These are phyloP conservation scores for Talaromyces sp. DNA, from an alignment of 2,329 filamentous ascomycete species.

Conservation along the genomic window DNA sequence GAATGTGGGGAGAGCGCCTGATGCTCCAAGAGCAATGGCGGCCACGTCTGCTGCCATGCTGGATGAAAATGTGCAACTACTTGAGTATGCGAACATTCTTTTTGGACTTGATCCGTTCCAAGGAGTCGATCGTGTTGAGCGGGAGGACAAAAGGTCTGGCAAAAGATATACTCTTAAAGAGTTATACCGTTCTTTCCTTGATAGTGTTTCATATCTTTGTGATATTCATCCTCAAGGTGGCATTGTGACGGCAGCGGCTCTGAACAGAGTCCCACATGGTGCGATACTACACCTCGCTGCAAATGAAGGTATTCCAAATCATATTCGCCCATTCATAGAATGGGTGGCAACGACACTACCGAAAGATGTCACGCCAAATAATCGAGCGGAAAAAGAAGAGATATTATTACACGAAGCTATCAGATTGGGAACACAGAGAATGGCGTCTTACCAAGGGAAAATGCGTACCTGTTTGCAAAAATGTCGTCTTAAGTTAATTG, in stretches of 20 bases:
- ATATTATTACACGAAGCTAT: too few species aligned
- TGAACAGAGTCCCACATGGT: not conserved
- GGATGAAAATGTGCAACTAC: not conserved
- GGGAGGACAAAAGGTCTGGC: not conserved
- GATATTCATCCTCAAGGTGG: not conserved
- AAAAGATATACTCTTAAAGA: not conserved
- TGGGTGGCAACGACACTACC: too few species aligned
- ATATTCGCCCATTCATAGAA: too few species aligned
- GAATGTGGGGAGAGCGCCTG: not conserved
- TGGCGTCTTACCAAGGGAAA: too few species aligned
- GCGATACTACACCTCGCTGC: too few species aligned
- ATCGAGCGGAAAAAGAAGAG: too few species aligned
- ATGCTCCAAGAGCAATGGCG: not conserved
- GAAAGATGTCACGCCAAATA: too few species aligned
- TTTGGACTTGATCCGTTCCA: not conserved
- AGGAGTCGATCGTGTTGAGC: not conserved
- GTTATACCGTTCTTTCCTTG: not conserved
- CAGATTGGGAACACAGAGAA: too few species aligned
- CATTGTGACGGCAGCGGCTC: not conserved
- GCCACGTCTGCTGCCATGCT: not conserved
- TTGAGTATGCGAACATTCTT: not conserved
- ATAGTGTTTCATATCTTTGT: not conserved
- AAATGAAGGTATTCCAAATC: too few species aligned
- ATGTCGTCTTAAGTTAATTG: too few species aligned
- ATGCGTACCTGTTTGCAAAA: too few species aligned